Percentiles rank a stretch among this genome's conserved stretches.
Evolutionary conservation across 208 protist species (phyloP).

Genomic region (Acanthamoeba sp.): DNA sequence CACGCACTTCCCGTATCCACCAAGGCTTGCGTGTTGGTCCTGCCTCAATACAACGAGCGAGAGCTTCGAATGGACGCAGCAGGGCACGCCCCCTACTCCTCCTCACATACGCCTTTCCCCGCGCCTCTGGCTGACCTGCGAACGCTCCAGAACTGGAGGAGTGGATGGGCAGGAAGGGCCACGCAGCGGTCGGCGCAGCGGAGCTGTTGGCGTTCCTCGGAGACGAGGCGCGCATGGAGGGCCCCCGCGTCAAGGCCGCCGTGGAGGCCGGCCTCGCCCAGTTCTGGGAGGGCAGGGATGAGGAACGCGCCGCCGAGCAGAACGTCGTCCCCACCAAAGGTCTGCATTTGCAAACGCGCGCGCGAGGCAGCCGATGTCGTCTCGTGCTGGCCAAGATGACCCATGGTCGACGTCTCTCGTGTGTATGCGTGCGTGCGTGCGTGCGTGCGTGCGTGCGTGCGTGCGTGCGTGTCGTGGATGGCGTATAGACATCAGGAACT

Average conservation of each 20-base stretch:
- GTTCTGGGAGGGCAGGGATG: background rate
- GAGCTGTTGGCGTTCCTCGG: constrained; percentile 5
- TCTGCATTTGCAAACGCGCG: background rate
- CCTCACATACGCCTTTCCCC: background rate
- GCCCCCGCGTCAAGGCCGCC: background rate
- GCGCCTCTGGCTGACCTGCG: too few relatives aligned
- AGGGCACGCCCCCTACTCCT: background rate
- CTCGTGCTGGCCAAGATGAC: too few relatives aligned
- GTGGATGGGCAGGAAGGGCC: background rate
- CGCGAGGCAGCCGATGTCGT: background rate
- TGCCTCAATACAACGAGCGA: constrained; percentile 56
- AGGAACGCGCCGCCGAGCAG: background rate
- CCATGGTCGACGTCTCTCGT: background rate
- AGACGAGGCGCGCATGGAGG: constrained; percentile 18
- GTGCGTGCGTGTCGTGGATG: background rate
- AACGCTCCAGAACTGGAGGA: background rate
- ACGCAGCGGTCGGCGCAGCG: background rate
- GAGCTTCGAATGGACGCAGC: constrained; percentile 37
- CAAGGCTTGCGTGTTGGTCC: constrained; percentile 9
- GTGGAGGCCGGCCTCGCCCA: background rate
- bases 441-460: background rate
- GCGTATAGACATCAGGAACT: background rate
- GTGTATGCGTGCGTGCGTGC: background rate
- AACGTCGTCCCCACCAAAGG: background rate
- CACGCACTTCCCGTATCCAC: too few relatives aligned